Conservation (phyloP, 169 alveolate species). For the Plasmodium coatneyi region DNA sequence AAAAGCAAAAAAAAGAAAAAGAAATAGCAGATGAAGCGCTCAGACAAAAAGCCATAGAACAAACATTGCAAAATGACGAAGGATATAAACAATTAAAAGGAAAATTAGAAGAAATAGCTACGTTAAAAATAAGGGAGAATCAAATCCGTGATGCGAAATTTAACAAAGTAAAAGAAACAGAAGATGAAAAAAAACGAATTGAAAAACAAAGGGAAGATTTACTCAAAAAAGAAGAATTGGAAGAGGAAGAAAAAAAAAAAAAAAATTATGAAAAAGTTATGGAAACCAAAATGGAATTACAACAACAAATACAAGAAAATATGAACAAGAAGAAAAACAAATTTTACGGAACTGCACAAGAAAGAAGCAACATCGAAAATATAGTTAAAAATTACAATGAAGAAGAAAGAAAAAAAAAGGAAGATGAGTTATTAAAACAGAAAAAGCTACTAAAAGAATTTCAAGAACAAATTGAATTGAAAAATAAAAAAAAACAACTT, state of each 20-base stretch:
- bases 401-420: slow-evolving; percentile 70
- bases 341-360: slow-evolving; percentile 18
- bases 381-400: slow-evolving; percentile 36
- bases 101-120: slow-evolving; percentile 58
- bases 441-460: slow-evolving; percentile 63
- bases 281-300: slow-evolving; percentile 69
- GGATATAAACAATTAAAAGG: slow-evolving; percentile 53
- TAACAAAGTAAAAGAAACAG: slow-evolving; percentile 6
- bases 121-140: slow-evolving; percentile 53
- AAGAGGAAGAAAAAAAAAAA: slow-evolving; percentile 41
- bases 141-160: slow-evolving; percentile 64
- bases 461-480: slow-evolving; percentile 71
- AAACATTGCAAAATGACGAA: slow-evolving; percentile 66
- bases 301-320: slow-evolving; percentile 63
- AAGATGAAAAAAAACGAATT: slow-evolving; percentile 29
- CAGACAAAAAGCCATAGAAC: slow-evolving; percentile 58
- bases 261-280: slow-evolving; percentile 33
- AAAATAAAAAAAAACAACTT: slow-evolving; percentile 52
- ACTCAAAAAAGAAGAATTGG: slow-evolving; percentile 38
- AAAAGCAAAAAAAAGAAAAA: slow-evolving; percentile 62
- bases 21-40: slow-evolving; percentile 24
- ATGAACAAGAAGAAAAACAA: slow-evolving; percentile 43
- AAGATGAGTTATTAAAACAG: slow-evolving; percentile 46
- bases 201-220: slow-evolving; percentile 38
- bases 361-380: slow-evolving; percentile 45